These are phyloP conservation scores for Nakazawaea ambrosiae DNA, from an alignment of 805 yeast genomes.

Conservation along the genomic window DNA sequence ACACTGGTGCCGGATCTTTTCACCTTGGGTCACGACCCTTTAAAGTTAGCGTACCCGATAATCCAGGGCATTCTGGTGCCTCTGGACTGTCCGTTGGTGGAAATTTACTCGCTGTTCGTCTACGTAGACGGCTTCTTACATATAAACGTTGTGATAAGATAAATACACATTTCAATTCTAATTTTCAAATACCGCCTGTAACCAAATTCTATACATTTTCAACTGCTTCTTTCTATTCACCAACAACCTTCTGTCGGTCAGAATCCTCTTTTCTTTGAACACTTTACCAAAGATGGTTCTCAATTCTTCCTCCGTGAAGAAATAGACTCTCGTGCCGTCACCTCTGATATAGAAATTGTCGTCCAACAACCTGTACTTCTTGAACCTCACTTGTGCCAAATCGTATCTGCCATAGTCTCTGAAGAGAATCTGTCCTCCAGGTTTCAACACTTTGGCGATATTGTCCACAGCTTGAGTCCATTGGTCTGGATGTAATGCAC, in stretches of 20 bases:
- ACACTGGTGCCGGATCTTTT: conserved; percentile 38
- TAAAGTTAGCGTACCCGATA: conserved; percentile 34
- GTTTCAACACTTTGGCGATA: conserved; percentile 67
- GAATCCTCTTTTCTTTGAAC: conserved; percentile 70
- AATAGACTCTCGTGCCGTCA: conserved; percentile 96
- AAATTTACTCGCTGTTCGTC: conserved; percentile 35
- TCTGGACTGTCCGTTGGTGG: conserved; percentile 33
- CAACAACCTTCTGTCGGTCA: conserved; percentile 81
- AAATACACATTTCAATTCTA: too few relatives aligned
- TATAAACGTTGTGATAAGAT: conserved; percentile 33
- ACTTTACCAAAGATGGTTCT: conserved; percentile 59
- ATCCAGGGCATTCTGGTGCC: conserved; percentile 53
- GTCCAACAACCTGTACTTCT: conserved; percentile 76
- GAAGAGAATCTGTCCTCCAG: conserved; percentile 86
- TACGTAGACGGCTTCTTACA: conserved; percentile 66
- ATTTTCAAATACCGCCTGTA: conserved; percentile 81
- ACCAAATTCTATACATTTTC: conserved; percentile 96
- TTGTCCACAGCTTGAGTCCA: conserved; percentile 80
- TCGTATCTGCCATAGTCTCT: conserved; percentile 96
- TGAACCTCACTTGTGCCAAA: conserved; percentile 90
- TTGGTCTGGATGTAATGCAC: conserved; percentile 87
- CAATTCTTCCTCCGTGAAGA: conserved; percentile 91
- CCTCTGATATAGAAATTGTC: conserved; percentile 96
- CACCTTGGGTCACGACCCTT: conserved; percentile 14
- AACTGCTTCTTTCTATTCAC: conserved; percentile 89